These are phyloP conservation scores for Arthrobotrys iridis DNA, from an alignment of 2,329 filamentous ascomycete species.

Conservation along the genomic window DNA sequence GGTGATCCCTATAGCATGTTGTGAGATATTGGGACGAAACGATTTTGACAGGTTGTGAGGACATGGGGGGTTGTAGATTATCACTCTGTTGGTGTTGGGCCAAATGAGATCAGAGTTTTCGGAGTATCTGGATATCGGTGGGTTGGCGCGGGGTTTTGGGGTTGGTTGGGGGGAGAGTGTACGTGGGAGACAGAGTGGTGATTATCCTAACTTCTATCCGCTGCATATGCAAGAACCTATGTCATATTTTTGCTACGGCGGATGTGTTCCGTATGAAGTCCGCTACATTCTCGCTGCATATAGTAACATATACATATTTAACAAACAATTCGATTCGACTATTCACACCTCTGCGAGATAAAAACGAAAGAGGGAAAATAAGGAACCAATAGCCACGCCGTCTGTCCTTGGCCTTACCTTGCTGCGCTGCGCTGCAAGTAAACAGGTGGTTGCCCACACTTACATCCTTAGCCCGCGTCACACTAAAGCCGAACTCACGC, in stretches of 20 bases:
- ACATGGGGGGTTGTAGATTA: slow-evolving; percentile 16
- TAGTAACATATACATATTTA: not conserved
- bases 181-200: not conserved
- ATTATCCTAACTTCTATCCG: not conserved
- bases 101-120: slow-evolving; percentile 18
- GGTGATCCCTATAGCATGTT: slow-evolving; percentile 12
- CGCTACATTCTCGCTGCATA: slow-evolving; percentile 1
- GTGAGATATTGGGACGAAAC: slow-evolving; percentile 13
- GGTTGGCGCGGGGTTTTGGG: slow-evolving; percentile 15
- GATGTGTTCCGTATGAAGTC: not conserved
- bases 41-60: slow-evolving; percentile 24
- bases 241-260: slow-evolving; percentile 1
- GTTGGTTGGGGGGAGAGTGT: too few relatives aligned
- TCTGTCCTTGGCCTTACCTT: not conserved
- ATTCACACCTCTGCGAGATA: not conserved
- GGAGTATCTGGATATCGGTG: slow-evolving; percentile 19
- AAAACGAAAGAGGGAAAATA: not conserved
- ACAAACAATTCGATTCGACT: slow-evolving; percentile 1
- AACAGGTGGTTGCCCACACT: slow-evolving; percentile 38
- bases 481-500: slow-evolving; percentile 52
- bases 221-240: slow-evolving; percentile 11
- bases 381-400: slow-evolving; percentile 1
- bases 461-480: slow-evolving; percentile 25
- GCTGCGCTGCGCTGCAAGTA: slow-evolving; percentile 42
- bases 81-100: slow-evolving; percentile 22